Evolutionary conservation across 2,329 filamentous ascomycete species (phyloP).

Genomic region (Colletotrichum sp.): DNA sequence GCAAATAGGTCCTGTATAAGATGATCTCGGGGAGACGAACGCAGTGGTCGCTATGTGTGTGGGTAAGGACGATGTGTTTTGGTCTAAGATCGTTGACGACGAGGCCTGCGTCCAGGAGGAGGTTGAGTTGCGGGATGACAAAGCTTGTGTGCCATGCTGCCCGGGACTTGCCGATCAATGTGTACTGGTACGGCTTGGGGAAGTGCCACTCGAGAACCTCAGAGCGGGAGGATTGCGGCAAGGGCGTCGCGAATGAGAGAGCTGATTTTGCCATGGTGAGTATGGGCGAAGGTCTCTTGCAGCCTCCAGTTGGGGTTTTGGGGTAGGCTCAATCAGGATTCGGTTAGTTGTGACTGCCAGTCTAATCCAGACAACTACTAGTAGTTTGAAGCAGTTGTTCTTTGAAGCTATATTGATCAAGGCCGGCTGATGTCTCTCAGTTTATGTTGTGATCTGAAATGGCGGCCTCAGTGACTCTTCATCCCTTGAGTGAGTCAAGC

Average conservation of each 20-base stretch:
- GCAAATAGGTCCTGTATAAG: too few relatives aligned
- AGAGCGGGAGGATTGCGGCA: conserved; percentile 48
- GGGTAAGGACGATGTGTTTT: conserved; percentile 55
- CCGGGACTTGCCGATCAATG: conserved; percentile 51
- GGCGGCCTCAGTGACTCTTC: not conserved
- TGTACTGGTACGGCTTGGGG: conserved; percentile 46
- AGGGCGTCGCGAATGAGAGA: conserved; percentile 44
- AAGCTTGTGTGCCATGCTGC: conserved; percentile 59
- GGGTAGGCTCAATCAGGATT: not conserved
- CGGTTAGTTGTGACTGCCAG: too few relatives aligned
- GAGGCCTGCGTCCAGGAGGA: conserved; percentile 54
- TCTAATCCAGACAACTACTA: too few relatives aligned
- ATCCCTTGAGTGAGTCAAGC: not conserved
- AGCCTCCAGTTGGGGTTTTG: not conserved
- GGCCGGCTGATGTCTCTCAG: fast-evolving
- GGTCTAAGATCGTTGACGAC: conserved; percentile 49
- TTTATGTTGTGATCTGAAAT: not conserved
- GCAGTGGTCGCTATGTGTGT: conserved; percentile 54
- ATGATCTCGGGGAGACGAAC: fast-evolving
- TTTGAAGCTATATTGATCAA: not conserved
- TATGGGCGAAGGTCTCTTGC: not conserved
- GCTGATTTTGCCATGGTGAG: not conserved
- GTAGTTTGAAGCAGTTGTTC: too few relatives aligned
- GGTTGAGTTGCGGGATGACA: conserved; percentile 52
- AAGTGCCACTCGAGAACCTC: conserved; percentile 51